Conservation (phyloP, 2,329 filamentous ascomycete genomes). For the Ophiosphaerella herpotricha region DNA sequence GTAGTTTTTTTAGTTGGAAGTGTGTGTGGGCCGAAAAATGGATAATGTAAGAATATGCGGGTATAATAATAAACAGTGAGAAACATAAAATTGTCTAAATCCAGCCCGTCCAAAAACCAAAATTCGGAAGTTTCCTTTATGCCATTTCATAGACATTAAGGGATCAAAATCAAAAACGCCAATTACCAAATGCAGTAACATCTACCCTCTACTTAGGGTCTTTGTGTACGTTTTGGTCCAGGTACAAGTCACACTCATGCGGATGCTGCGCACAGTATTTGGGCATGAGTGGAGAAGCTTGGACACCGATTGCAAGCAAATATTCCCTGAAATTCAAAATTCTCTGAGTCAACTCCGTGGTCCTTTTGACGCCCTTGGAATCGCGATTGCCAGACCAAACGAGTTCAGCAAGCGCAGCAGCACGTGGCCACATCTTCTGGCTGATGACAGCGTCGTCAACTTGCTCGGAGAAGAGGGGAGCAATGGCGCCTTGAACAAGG, state of each 20-base stretch:
- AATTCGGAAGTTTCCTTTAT: no score
- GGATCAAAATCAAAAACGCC: background rate
- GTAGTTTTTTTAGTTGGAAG: no score
- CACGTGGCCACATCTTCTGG: conserved; percentile 60
- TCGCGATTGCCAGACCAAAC: conserved; percentile 62
- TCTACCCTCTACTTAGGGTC: background rate
- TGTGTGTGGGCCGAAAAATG: no score
- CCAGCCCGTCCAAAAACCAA: background rate
- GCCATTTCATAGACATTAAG: background rate
- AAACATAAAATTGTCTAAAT: background rate
- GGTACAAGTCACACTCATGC: conserved; percentile 61
- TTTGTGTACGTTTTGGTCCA: conserved; percentile 50
- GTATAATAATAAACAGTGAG: background rate
- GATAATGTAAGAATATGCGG: background rate
- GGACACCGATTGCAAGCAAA: conserved; percentile 59
- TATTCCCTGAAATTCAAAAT: conserved; percentile 66
- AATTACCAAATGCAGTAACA: background rate
- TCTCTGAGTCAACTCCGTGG: conserved; percentile 59
- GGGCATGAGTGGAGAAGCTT: conserved; percentile 57
- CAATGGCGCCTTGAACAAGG: conserved; percentile 58
- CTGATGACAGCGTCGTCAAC: conserved; percentile 59
- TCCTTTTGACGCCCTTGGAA: conserved; percentile 55
- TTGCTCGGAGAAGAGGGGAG: conserved; percentile 61
- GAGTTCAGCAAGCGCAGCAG: conserved; percentile 60
- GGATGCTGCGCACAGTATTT: conserved; percentile 64